Conservation (phyloP, 306 rosid species). For the Rosa multiflora region DNA sequence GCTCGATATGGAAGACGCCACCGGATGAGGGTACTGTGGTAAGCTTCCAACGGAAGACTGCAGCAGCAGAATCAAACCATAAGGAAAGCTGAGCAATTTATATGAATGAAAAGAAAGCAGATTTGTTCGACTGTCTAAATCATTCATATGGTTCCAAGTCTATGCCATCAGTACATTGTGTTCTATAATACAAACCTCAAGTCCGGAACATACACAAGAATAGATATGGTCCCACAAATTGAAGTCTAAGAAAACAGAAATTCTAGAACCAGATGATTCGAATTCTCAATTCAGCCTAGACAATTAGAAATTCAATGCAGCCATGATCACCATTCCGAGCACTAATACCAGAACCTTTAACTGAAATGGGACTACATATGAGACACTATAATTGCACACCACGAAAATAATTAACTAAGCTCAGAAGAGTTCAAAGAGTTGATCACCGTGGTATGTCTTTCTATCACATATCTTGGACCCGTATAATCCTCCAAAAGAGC, state of each 20-base stretch:
- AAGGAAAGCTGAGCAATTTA: constrained; percentile 12
- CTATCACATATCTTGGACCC: constrained; percentile 81
- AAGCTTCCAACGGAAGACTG: constrained; percentile 81
- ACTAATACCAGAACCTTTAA: neutral
- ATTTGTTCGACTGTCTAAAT: neutral
- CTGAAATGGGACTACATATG: neutral
- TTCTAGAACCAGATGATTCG: neutral
- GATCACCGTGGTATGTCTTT: constrained; percentile 63
- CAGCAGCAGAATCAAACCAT: constrained; percentile 31
- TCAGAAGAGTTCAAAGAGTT: constrained; percentile 28
- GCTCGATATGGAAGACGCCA: constrained; percentile 86
- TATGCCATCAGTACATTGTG: neutral
- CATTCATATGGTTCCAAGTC: neutral
- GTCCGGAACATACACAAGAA: neutral
- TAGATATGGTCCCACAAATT: neutral
- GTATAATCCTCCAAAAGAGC: constrained; percentile 63
- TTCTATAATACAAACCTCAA: neutral
- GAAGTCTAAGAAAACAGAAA: constrained; percentile 1
- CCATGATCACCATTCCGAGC: neutral
- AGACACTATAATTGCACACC: neutral
- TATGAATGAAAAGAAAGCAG: constrained; percentile 8
- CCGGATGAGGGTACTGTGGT: constrained; percentile 84
- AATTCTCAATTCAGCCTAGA: neutral
- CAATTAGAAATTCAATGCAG: neutral
- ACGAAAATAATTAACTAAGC: constrained; percentile 6